A percentile compares a stretch with the other conserved stretches of the same genome.
Evolutionary conservation across 2,329 filamentous ascomycete species (phyloP).

Genomic region (Cercospora citrullina): DNA sequence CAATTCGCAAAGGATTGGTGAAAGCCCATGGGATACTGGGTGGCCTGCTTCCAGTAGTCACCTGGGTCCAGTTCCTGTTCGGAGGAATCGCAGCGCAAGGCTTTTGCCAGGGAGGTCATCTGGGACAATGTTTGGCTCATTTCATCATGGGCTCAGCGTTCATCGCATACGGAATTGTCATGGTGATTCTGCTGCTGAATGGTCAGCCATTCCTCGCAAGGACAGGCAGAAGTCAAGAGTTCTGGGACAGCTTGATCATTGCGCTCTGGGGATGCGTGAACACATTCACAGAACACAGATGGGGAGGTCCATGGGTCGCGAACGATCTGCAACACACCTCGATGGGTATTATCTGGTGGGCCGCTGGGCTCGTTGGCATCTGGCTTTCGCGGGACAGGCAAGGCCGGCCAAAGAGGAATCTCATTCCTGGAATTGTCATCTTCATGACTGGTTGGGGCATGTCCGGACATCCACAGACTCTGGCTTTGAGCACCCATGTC

Average conservation of each 20-base stretch:
- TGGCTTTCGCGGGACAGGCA: conserved; percentile 86
- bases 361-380: conserved; percentile 82
- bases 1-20: conserved; percentile 69
- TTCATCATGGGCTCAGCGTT: conserved; percentile 99
- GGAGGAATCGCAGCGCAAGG: conserved; percentile 89
- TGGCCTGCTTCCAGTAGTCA: conserved; percentile 79
- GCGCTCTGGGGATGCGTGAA: conserved; percentile 96
- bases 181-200: conserved; percentile 82
- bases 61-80: conserved; percentile 94
- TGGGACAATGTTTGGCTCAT: conserved; percentile 90
- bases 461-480: conserved; percentile 82
- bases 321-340: conserved; percentile 97
- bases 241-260: conserved; percentile 90
- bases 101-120: conserved; percentile 88
- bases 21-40: conserved; percentile 77
- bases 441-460: conserved; percentile 93
- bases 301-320: conserved; percentile 83
- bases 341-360: conserved; percentile 99
- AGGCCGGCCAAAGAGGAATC: conserved; percentile 84
- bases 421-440: conserved; percentile 89
- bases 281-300: conserved; percentile 95
- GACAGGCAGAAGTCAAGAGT: conserved; percentile 87
- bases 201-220: conserved; percentile 84
- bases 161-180: conserved; percentile 85
- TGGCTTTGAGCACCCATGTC: conserved; percentile 82